Evolutionary conservation across 2,329 filamentous ascomycete species (phyloP), one percentile per base, ranked within the genome.

Genomic region (Colletotrichum abscissum): DNA sequence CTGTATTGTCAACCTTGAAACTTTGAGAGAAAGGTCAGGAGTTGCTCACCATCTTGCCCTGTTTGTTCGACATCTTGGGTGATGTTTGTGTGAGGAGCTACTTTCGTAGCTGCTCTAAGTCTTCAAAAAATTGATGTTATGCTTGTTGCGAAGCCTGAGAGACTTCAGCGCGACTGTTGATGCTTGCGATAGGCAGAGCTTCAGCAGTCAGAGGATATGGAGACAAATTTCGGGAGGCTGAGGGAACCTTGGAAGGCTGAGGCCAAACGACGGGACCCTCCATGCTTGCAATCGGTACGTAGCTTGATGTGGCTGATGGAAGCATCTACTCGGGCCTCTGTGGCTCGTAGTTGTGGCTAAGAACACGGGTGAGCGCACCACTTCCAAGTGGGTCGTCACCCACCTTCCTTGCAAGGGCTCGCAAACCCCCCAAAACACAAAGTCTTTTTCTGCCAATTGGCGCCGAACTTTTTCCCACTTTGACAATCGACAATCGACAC

Each of bases 1-100:
- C 85, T 86, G 80, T 80, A 79, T 85, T 84, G 84, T 89, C 86
- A 88, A 89, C 83, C 80, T 80, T 77, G 46, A 84, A 84, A 81
- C 83, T 79, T 81, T 82, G 81, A 76, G 82, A 82, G 78, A 82
- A 79, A 78, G 79, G 79, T 78, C 79, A 76, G 78, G 58, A 76
- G 68, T 72, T 74, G 92, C 94, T 90, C 88, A 98, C 97, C 97
- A 99, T 98, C 90, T 99, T 98, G 86, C 97, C 97, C 86, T 98
- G 95, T 86, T 98, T 97, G 90, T 98, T 96, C 82, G 92, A 91
- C 92, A 92, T 92, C 78, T 84, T 92, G 82, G 80, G 79, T 76
- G 78, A 79, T 83, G 79, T 76, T 76, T 54, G 33, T 78, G 73
- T 78, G 76, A 76, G 76, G 72, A 69, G 70, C 76, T 79, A 78